phyloP scores from a whole-genome alignment of 2,329 filamentous ascomycete species.

The Pleurostoma richardsiae region DNA sequence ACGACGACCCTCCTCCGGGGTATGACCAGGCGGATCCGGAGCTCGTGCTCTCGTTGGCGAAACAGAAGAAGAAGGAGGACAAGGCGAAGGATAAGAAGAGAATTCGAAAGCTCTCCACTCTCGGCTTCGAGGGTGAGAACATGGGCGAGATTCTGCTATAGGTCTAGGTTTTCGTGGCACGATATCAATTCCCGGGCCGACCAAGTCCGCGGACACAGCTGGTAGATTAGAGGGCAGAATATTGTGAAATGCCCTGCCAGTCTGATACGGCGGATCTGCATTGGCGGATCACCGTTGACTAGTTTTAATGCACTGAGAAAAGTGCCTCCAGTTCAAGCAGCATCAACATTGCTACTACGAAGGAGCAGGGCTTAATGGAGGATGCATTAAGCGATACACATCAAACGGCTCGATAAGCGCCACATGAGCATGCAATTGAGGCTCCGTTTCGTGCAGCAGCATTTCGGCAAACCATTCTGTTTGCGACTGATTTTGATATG shows the following conservation, averaged over 20 bases:
- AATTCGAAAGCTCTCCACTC: constrained; percentile 63
- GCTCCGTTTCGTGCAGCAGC: too few species aligned
- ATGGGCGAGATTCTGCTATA: constrained; percentile 69
- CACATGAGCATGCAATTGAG: too few species aligned
- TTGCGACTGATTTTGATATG: too few species aligned
- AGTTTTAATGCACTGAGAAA: too few species aligned
- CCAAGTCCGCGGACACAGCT: background rate
- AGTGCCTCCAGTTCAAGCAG: too few species aligned
- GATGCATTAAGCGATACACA: too few species aligned
- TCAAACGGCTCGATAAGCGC: too few species aligned
- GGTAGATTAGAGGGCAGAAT: constrained; percentile 32
- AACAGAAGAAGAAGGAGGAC: constrained; percentile 63
- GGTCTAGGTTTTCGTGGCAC: constrained; percentile 11
- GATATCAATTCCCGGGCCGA: too few species aligned
- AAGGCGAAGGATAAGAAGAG: constrained; percentile 70
- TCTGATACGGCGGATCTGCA: background rate
- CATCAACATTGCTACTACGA: too few species aligned
- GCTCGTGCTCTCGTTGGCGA: constrained; percentile 62
- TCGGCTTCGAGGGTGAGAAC: constrained; percentile 87
- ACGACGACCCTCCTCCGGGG: constrained; percentile 75
- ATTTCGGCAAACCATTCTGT: too few species aligned
- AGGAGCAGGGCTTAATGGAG: too few species aligned
- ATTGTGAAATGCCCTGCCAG: constrained; percentile 43
- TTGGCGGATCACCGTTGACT: too few species aligned
- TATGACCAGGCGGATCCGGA: constrained; percentile 48